Evolutionary conservation across 116 monocot genomes (phyloP).

Genomic region (Zostera marina): DNA sequence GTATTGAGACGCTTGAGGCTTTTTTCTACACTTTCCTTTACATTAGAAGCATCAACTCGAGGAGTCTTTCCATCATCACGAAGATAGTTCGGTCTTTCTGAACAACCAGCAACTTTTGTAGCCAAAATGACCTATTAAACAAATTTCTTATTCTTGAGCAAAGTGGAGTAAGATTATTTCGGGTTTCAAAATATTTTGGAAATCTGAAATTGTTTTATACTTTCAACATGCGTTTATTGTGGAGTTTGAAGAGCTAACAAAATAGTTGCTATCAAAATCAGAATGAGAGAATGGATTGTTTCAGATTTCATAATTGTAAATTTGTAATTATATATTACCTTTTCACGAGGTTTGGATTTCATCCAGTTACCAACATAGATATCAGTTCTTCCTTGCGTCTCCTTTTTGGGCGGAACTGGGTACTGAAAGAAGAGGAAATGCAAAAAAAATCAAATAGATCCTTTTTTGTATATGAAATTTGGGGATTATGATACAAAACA

Average conservation of each 20-base stretch:
- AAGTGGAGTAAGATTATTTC: neutral
- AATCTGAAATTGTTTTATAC: no score
- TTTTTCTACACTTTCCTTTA: conserved; percentile 91
- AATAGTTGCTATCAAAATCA: no score
- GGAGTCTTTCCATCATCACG: conserved; percentile 60
- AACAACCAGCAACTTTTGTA: conserved; percentile 84
- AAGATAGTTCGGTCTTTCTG: conserved; percentile 45
- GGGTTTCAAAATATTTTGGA: neutral
- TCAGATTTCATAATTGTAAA: no score
- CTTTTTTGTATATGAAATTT: neutral
- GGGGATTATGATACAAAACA: conserved; percentile 9
- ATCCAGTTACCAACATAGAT: conserved; percentile 84
- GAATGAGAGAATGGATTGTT: no score
- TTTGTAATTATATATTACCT: conserved; percentile 20
- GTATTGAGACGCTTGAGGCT: conserved; percentile 78
- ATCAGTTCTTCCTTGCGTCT: conserved; percentile 91
- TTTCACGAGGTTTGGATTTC: conserved; percentile 67
- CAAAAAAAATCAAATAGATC: neutral
- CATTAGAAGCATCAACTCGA: conserved; percentile 76
- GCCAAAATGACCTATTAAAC: conserved; percentile 65
- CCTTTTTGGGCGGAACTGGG: conserved; percentile 70
- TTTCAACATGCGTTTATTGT: no score
- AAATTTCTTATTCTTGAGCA: neutral
- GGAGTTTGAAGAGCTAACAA: no score
- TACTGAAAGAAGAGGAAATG: conserved; percentile 53